Conservation (phyloP, 148 eudicot genomes). For the Vaccinium darrowii region DNA sequence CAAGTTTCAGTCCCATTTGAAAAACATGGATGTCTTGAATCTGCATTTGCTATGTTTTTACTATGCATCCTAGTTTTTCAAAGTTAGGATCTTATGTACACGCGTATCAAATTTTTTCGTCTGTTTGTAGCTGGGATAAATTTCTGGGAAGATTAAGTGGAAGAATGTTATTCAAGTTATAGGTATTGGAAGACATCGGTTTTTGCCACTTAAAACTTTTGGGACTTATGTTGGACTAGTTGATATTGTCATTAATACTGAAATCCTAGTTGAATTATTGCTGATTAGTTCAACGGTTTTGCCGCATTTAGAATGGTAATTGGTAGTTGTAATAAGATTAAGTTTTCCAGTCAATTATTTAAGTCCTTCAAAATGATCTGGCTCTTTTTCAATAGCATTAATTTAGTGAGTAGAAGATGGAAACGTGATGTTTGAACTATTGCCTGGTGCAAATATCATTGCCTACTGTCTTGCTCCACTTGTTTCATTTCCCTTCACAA, state of each 20-base stretch:
- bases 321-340: neutral
- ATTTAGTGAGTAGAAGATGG: neutral
- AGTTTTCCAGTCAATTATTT: neutral
- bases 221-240: neutral
- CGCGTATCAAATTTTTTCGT: neutral
- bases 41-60: neutral
- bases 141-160: neutral
- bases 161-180: neutral
- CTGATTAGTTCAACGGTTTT: neutral
- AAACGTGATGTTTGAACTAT: neutral
- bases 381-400: neutral
- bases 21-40: neutral
- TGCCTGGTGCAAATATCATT: neutral
- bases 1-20: neutral
- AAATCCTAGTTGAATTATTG: neutral
- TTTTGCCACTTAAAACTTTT: neutral
- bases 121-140: neutral
- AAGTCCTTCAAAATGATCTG: neutral
- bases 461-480: neutral
- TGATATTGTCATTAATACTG: neutral
- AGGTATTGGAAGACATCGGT: neutral
- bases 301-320: neutral
- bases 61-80: neutral
- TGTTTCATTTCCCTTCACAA: neutral
- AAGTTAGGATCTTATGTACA: slow-evolving; percentile 5